Evolutionary conservation across 192 early-diverging fungal species (phyloP).

Genomic region (Backusella parvicylindrica): DNA sequence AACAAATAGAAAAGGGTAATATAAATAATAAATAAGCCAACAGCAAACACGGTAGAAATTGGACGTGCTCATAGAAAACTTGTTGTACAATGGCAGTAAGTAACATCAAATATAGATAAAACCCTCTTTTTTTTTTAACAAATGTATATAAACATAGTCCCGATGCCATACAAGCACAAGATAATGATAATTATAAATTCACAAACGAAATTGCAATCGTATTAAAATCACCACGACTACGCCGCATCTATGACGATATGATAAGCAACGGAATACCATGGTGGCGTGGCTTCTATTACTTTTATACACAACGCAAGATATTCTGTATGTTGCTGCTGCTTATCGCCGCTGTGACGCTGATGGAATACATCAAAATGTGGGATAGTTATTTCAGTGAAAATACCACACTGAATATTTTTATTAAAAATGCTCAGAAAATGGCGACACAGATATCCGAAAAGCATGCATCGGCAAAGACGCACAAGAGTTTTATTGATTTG

Average conservation of each 20-base stretch:
- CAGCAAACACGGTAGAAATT: not conserved
- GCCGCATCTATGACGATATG: not conserved
- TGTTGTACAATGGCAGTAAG: slow-evolving; percentile 6
- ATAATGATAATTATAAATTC: not conserved
- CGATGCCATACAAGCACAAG: not conserved
- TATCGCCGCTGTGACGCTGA: not conserved
- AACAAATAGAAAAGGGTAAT: not conserved
- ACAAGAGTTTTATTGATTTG: slow-evolving; percentile 2
- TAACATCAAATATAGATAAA: not conserved
- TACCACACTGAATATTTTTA: not conserved
- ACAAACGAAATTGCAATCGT: not conserved
- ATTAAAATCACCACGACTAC: not conserved
- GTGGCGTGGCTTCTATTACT: not conserved
- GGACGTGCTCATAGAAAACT: slow-evolving; percentile 4
- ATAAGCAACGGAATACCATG: not conserved
- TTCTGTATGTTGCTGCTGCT: not conserved
- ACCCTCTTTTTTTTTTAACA: not conserved
- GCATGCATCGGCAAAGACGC: not conserved
- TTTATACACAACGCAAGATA: not conserved
- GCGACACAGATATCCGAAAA: not conserved
- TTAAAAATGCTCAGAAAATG: not conserved
- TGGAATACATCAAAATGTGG: slow-evolving; percentile 2
- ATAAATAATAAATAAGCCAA: not conserved
- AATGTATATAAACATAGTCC: not conserved
- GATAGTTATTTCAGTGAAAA: not conserved